These are phyloP conservation scores for Telopea speciosissima DNA, from an alignment of 177 flowering plant species.

Conservation along the genomic window DNA sequence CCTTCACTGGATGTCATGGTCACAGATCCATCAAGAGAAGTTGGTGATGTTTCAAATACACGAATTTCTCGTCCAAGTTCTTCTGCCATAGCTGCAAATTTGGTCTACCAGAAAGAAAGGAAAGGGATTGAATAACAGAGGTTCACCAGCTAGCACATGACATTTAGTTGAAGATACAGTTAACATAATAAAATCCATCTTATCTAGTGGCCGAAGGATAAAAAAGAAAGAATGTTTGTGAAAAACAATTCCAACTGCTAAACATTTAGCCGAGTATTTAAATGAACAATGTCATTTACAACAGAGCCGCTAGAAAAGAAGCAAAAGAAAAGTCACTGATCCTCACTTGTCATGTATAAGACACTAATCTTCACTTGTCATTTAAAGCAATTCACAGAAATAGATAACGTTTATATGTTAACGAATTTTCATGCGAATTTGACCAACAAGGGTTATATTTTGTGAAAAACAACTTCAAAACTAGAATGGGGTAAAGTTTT, in stretches of 20 bases:
- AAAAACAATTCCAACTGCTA: not conserved
- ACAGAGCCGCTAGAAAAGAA: not conserved
- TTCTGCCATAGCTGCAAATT: conserved; percentile 46
- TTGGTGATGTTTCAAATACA: conserved; percentile 53
- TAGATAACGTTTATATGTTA: not conserved
- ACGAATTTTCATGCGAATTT: not conserved
- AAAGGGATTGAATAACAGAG: no score
- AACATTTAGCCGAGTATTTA: not conserved
- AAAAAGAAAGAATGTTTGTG: not conserved
- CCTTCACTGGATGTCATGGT: conserved; percentile 32
- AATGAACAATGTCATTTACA: not conserved
- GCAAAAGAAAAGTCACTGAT: not conserved
- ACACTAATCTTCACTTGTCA: not conserved
- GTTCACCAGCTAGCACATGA: not conserved
- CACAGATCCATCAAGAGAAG: conserved; percentile 22
- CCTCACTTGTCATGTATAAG: not conserved
- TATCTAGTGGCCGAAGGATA: not conserved
- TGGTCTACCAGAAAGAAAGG: conserved; percentile 37
- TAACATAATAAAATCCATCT: not conserved
- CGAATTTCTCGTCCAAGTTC: conserved; percentile 68
- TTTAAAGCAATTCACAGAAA: not conserved
- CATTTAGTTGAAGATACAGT: not conserved
- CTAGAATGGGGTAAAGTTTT: no score
- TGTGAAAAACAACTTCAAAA: no score
- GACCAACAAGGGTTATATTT: no score